phyloP scores from a whole-genome alignment of 1,139 yeast species.

The Pichia sp. region DNA sequence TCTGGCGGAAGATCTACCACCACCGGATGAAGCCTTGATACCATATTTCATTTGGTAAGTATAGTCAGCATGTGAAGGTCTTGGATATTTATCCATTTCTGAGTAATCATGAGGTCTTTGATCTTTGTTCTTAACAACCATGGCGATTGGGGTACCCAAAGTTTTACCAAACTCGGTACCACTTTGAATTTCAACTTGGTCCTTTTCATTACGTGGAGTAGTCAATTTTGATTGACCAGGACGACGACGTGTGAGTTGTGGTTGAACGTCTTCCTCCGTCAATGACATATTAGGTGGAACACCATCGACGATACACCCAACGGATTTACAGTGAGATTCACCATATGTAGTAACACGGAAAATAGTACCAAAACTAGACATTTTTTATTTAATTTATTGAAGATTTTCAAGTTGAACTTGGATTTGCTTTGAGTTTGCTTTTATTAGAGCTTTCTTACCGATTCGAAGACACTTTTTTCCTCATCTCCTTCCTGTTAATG shows the following conservation, averaged over 20 bases:
- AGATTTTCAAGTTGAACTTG: too few species aligned
- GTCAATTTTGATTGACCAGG: slow-evolving; percentile 93
- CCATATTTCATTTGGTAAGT: slow-evolving; percentile 90
- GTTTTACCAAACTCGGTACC: slow-evolving; percentile 91
- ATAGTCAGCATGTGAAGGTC: slow-evolving; percentile 97
- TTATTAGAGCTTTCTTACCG: too few species aligned
- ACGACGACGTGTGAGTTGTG: slow-evolving; percentile 92
- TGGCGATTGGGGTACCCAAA: slow-evolving; percentile 91
- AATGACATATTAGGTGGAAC: slow-evolving; percentile 91
- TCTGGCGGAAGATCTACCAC: slow-evolving; percentile 95
- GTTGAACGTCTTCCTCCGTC: slow-evolving; percentile 84
- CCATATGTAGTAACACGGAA: slow-evolving; percentile 90
- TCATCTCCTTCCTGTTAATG: too few species aligned
- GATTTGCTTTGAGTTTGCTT: too few species aligned
- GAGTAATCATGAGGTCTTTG: slow-evolving; percentile 95
- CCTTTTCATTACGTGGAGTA: slow-evolving; percentile 95
- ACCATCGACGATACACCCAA: slow-evolving; percentile 97
- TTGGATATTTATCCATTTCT: slow-evolving; percentile 90
- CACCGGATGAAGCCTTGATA: slow-evolving; percentile 88
- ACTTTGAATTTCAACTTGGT: slow-evolving; percentile 83
- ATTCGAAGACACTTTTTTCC: too few species aligned
- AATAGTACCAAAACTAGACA: slow-evolving; percentile 59
- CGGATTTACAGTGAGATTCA: slow-evolving; percentile 97
- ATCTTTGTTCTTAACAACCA: slow-evolving; percentile 89
- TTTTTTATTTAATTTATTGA: slow-evolving; percentile 15